Evolutionary conservation across 176 grass and related monocot species (phyloP).

Genomic region (Poa annua): DNA sequence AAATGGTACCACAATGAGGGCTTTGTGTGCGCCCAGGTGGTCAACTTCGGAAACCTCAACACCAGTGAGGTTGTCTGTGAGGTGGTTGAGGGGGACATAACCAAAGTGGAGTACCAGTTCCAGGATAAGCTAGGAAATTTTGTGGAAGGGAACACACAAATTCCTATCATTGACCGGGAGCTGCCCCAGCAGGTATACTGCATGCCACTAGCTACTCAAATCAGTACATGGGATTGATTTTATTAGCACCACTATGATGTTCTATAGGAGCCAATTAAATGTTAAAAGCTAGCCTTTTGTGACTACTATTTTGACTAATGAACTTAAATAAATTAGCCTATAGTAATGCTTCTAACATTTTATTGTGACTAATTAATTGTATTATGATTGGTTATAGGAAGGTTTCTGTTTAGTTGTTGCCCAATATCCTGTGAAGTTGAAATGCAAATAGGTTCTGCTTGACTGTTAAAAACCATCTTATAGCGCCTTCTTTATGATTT

Average conservation of each 20-base stretch:
- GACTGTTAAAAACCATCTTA: not conserved
- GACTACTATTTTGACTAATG: not conserved
- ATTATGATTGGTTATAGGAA: not conserved
- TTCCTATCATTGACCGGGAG: slow-evolving; percentile 76
- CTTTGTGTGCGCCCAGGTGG: slow-evolving; percentile 88
- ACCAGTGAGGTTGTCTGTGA: slow-evolving; percentile 92
- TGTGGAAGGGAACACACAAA: slow-evolving; percentile 79
- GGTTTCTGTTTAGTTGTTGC: slow-evolving; percentile 11
- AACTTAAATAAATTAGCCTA: slow-evolving; percentile 1
- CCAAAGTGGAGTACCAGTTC: slow-evolving; percentile 83
- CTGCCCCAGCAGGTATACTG: slow-evolving; percentile 71
- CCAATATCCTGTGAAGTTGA: slow-evolving; percentile 1
- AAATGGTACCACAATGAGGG: slow-evolving; percentile 97
- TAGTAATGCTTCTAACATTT: slow-evolving; percentile 3
- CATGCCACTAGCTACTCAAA: not conserved
- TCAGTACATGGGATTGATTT: not conserved
- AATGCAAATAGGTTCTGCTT: not conserved
- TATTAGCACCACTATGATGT: not conserved
- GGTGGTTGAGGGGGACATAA: slow-evolving; percentile 90
- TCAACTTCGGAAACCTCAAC: slow-evolving; percentile 93
- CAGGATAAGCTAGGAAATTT: slow-evolving; percentile 95
- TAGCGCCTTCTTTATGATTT: not conserved
- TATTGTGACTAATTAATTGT: not conserved
- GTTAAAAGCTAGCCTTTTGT: slow-evolving; percentile 26
- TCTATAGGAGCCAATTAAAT: not conserved